Evolutionary conservation across 169 alveolate species (phyloP).

Genomic region (Ichthyophthirius multifiliis): DNA sequence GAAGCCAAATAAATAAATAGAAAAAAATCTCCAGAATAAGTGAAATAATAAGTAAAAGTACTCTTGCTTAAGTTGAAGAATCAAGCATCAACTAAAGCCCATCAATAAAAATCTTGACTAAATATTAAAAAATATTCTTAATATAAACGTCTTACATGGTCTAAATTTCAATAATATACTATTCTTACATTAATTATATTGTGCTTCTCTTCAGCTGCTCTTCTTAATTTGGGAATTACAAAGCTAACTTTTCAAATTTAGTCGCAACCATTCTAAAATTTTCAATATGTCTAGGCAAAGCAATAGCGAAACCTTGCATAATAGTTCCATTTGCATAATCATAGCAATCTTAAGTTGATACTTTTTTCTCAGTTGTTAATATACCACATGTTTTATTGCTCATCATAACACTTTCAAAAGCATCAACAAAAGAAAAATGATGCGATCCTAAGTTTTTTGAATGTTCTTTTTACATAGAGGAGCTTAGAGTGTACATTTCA

Average conservation of each 20-base stretch:
- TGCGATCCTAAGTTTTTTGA: background rate
- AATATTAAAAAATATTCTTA: background rate
- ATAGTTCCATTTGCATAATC: background rate
- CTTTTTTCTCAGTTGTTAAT: background rate
- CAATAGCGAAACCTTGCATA: background rate
- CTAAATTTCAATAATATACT: background rate
- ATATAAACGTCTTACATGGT: background rate
- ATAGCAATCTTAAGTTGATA: background rate
- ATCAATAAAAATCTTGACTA: background rate
- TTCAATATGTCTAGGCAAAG: conserved; percentile 18
- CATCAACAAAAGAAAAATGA: background rate
- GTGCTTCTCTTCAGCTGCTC: background rate
- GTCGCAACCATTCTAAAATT: background rate
- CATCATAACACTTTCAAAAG: background rate
- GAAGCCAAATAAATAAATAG: conserved; percentile 1
- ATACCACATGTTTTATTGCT: background rate
- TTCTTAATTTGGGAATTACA: background rate
- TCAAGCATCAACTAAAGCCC: background rate
- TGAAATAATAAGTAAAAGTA: background rate
- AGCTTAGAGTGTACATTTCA: background rate
- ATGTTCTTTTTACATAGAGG: background rate
- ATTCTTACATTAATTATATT: background rate
- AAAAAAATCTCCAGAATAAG: background rate
- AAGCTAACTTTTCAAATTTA: background rate
- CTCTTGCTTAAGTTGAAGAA: background rate